These are phyloP conservation scores for Botrytis medusae DNA, from an alignment of 2,329 filamentous ascomycete genomes.

Conservation along the genomic window DNA sequence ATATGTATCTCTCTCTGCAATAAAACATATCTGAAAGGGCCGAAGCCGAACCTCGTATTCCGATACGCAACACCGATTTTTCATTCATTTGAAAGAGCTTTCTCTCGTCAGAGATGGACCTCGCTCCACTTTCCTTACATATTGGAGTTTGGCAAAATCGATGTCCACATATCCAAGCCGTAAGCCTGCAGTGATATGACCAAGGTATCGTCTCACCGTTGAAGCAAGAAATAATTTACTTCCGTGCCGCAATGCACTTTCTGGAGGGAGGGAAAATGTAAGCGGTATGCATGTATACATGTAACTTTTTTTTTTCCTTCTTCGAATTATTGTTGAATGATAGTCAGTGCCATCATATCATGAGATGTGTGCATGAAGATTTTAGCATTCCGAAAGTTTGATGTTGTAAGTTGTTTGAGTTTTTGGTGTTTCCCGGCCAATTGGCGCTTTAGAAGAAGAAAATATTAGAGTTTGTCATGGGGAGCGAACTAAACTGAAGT, in stretches of 20 bases:
- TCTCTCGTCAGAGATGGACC: slow-evolving; percentile 17
- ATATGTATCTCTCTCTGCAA: neutral
- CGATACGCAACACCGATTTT: neutral
- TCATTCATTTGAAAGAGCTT: neutral
- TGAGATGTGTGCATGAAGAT: slow-evolving; percentile 3
- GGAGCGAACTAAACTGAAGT: neutral
- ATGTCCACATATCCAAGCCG: slow-evolving; percentile 3
- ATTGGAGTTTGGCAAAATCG: neutral
- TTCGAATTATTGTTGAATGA: neutral
- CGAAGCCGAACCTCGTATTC: slow-evolving; percentile 6
- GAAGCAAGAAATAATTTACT: neutral
- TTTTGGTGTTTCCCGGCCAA: neutral
- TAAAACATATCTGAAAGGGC: neutral
- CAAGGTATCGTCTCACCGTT: slow-evolving; percentile 4
- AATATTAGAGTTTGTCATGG: neutral
- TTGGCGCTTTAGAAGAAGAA: neutral
- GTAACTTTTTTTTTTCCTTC: too few relatives aligned
- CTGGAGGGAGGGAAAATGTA: neutral
- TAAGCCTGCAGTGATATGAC: slow-evolving; percentile 19
- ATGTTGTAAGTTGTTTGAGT: neutral
- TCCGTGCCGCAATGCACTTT: slow-evolving; percentile 7
- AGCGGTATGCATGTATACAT: slow-evolving; percentile 4
- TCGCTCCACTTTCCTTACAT: neutral
- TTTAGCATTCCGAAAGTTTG: neutral
- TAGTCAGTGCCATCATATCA: neutral